Base-by-base conservation (phyloP, 139 green algal genomes). In the Chlamydomonas sp. region DNA sequence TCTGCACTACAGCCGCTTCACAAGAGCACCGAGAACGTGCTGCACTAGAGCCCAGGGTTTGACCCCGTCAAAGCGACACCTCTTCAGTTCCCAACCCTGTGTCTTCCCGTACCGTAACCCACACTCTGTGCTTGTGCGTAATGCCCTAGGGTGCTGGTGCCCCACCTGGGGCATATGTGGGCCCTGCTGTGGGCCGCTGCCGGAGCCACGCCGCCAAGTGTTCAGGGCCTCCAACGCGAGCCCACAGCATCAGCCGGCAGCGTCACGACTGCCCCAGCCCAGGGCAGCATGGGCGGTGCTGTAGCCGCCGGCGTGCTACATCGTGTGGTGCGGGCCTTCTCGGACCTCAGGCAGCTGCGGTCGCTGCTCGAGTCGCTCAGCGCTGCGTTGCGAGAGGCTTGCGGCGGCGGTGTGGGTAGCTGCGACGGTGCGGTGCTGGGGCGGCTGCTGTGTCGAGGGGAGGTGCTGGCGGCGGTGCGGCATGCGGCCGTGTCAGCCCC, bases 331-430 rank as follows among this genome's bases (percentile, higher is more conserved):
- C 77, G 69, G 0, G 86, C 86, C 20, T 90, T 83, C 68, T 18
- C 86, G 20, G 86, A 90, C 0, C 86, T 90, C 20, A 61, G 86
- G 3, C 86, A 90, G 86, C 79, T 90, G 79, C n/a, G 68, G 31
- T 0, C 69, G 31, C 86, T 86, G 49, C 79, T 90, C 4, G 49
- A 67, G n/a, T 82, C 86, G 0, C 72, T 90, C 16, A 60, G 76
- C 5, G 16, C 63, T 0, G 79, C 86, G 2, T 66, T 90, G 79
- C 60, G 66, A 7, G 66, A 61, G 5, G 7, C 80, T 1, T 73
- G 49, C 68, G 4, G 68, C n/a, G 8, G 17, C 63, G n/a, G n/a
- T 16, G 63, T 9, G 1, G 79, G 63, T 63, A 64, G 63, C 79
- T 61, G 62, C 10, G 60, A 5, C 10, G 57, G 49, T 49, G 76